Evolutionary conservation across 192 early-diverging fungal genomes (phyloP), one percentile per base, ranked within the genome.

Genomic region (Coemansia sp.): DNA sequence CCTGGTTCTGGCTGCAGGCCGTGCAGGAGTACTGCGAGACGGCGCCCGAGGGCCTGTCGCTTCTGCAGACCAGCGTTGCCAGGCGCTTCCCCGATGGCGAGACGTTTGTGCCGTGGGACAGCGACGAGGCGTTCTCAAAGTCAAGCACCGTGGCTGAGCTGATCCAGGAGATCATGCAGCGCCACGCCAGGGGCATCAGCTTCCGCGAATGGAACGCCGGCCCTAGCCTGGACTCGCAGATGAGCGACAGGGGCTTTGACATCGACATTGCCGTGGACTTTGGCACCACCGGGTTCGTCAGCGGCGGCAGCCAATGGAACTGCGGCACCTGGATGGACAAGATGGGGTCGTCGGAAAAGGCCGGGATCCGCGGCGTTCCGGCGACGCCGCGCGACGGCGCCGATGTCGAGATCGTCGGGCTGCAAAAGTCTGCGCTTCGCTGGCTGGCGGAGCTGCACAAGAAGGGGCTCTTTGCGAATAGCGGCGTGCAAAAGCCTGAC

Each of bases 321-420:
- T 99, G 95, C 64, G 95, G 97, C 25, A 98, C 95, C 0, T 99
- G 95, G 97, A 98, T 98, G 95, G 97, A 98, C 79, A 99, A 97
- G 75, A 93, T 92, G 91, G 91, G 92, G 16, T 94, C 97, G 74
- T 93, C 89, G 27, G 89, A 86, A 36, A 95, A 92, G 78, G 95
- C 97, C n/a, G 88, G 90, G 7, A 98, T 85, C 35, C 88, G 89
- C 28, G 97, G 97, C 2, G 65, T 89, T 23, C 97, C 95, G 1
- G 93, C 89, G 0, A 99, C 93, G 2, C 93, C 95, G 52, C 87
- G 95, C 34, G 93, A 99, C 67, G 95, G 97, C 24, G 89, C 91
- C 0, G 85, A 84, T 20, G 83, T 97, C 16, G 95, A 99, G 79
- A 94, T 99, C 70, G 86, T 90, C 35, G 95, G 95, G 16, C 66